These are phyloP conservation scores for Hondaea fermentalgiana DNA, from an alignment of 108 stramenopile genomes.

Conservation along the genomic window DNA sequence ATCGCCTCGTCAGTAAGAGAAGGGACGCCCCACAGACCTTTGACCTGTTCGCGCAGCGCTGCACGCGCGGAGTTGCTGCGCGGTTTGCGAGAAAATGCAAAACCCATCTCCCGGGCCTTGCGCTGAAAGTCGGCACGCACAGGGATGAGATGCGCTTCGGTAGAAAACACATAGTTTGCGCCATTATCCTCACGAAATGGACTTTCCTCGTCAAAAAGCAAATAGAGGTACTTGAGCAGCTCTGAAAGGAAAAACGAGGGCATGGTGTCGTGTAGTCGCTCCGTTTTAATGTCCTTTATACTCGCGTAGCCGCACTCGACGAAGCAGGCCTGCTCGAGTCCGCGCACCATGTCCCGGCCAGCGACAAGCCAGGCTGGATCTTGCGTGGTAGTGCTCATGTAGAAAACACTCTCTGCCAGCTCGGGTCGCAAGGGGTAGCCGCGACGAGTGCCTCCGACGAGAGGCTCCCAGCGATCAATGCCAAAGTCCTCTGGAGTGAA, in stretches of 20 bases:
- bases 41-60: not conserved
- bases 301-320: constrained; percentile 28
- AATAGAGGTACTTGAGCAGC: constrained; percentile 30
- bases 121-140: constrained; percentile 11
- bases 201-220: constrained; percentile 29
- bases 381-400: constrained; percentile 60
- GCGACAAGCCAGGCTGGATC: constrained; percentile 34
- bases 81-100: not conserved
- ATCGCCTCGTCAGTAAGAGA: not conserved
- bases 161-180: constrained; percentile 20
- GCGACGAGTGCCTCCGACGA: constrained; percentile 32
- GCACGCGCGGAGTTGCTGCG: not conserved
- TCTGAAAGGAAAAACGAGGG: constrained; percentile 35
- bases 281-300: not conserved
- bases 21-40: not conserved
- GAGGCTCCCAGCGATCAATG: constrained; percentile 56
- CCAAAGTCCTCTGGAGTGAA: constrained; percentile 79
- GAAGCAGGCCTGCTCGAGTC: not conserved
- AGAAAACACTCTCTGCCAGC: constrained; percentile 73
- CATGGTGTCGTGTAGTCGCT: constrained; percentile 21
- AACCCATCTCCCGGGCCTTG: not conserved
- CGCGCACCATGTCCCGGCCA: not conserved
- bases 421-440: constrained; percentile 79
- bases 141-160: constrained; percentile 34
- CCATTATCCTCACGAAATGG: not conserved